Evolutionary conservation across 306 rosid genomes (phyloP), one percentile per base, ranked within the genome.

Genomic region (Myrica gale): DNA sequence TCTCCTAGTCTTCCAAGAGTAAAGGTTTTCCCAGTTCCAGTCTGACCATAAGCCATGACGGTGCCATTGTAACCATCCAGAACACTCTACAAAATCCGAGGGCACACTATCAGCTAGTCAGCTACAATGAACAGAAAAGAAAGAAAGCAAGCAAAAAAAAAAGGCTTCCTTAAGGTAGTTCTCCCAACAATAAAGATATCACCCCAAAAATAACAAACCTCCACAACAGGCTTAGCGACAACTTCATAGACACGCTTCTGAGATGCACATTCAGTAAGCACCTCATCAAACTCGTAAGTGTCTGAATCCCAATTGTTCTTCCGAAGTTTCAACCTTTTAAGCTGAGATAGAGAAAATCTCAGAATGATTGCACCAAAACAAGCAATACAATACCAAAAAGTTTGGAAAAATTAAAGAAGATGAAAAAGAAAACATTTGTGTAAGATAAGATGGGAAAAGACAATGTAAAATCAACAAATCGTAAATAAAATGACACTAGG

Each of bases 11-110:
- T 88, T 83, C 97, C 98, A 84, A 95, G 96, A 5, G 98, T 95
- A 85, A 90, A 94, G 70, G 98, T 95, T 83, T 95, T 95, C 46
- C 97, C 98, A 1, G 98, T 95, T 50, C 98, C 98, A 45, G 98
- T 95, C 87, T 95, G 98, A 73, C 98, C 98, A 79, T 94, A 94
- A 76, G 98, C 98, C 98, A 94, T 94, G 76, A 95, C 95, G n/a
- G 96, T 95, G 79, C 98, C 98, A 85, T 95, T 95, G 73, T 92
- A 95, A 73, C 98, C 97, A 74, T 90, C 96, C 72, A 95, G 85
- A 75, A 95, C 97, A 83, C 98, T 95, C 98, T 95, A 76, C 76
- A 84, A 80, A 52, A 83, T 53, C 74, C 66, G 76, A 68, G 32
- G 16, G 45, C 16, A 58, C 37, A 53, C 5, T 6, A 74, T 13